Evolutionary conservation across 805 yeast genomes (phyloP).

Genomic region (Candida corydali): DNA sequence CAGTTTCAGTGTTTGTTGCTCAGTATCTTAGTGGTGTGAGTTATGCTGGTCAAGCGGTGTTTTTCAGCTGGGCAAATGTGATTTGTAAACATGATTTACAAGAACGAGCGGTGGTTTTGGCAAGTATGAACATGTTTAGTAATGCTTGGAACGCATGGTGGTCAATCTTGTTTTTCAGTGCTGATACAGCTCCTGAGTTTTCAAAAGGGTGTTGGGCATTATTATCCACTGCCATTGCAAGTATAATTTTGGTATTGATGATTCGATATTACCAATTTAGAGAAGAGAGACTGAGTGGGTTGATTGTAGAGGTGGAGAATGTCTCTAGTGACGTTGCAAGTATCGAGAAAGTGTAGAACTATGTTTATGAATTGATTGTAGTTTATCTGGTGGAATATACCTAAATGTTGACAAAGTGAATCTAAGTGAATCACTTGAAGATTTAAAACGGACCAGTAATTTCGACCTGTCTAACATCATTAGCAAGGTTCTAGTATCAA

Average conservation of each 20-base stretch:
- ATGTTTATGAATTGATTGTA: too few relatives aligned
- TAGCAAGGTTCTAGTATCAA: too few relatives aligned
- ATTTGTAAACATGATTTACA: constrained; percentile 56
- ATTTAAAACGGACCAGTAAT: too few relatives aligned
- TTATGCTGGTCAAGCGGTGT: constrained; percentile 57
- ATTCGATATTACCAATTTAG: constrained; percentile 42
- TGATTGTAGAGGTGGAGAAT: too few relatives aligned
- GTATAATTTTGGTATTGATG: constrained; percentile 34
- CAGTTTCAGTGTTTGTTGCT: constrained; percentile 43
- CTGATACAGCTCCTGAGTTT: constrained; percentile 49
- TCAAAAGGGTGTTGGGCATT: constrained; percentile 54
- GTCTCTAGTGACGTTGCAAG: too few relatives aligned
- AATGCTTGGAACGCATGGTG: constrained; percentile 66
- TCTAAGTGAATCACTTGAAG: too few relatives aligned
- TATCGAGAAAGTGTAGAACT: too few relatives aligned
- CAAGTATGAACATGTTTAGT: constrained; percentile 63
- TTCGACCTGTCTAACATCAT: too few relatives aligned
- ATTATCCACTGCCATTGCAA: constrained; percentile 46
- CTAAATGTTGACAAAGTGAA: too few relatives aligned
- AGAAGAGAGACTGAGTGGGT: too few relatives aligned
- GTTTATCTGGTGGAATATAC: too few relatives aligned
- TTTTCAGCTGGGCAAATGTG: constrained; percentile 62
- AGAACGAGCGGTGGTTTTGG: constrained; percentile 61
- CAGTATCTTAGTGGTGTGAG: constrained; percentile 53
- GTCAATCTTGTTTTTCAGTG: constrained; percentile 50